phyloP scores from a whole-genome alignment of 306 rosid species.

The Lablab purpureus region DNA sequence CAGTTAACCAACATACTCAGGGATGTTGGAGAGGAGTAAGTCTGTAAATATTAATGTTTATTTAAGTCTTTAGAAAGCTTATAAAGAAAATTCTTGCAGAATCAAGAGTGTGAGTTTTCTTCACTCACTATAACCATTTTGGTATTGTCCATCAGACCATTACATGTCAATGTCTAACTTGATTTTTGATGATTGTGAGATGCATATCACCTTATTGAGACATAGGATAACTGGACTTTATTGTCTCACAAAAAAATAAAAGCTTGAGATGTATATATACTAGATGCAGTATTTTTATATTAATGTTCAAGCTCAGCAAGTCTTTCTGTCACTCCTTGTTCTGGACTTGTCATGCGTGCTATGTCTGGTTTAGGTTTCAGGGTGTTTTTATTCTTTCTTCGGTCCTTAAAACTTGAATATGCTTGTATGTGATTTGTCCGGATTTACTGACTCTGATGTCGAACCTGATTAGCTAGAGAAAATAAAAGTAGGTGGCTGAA shows the following conservation, averaged over 20 bases:
- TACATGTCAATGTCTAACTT: not conserved
- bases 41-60: conserved; percentile 18
- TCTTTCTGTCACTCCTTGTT: not conserved
- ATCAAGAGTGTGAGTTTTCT: not conserved
- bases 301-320: not conserved
- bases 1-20: conserved; percentile 70
- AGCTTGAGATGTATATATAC: conserved; percentile 8
- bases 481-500: not conserved
- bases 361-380: not conserved
- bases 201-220: conserved; percentile 17
- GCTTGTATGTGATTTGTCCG: not conserved
- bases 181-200: conserved; percentile 16
- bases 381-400: not conserved
- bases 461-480: conserved; percentile 10
- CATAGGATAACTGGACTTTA: not conserved
- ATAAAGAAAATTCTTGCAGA: not conserved
- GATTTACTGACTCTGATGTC: not conserved
- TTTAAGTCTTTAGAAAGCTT: conserved; percentile 36
- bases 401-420: not conserved
- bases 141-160: conserved; percentile 3
- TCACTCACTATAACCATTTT: not conserved
- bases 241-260: not conserved
- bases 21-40: conserved; percentile 76
- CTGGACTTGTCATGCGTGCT: not conserved
- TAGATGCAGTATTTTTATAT: conserved; percentile 5